Base-by-base conservation (phyloP, 2,329 filamentous ascomycete genomes). In the Emmonsiellopsis sp. region DNA sequence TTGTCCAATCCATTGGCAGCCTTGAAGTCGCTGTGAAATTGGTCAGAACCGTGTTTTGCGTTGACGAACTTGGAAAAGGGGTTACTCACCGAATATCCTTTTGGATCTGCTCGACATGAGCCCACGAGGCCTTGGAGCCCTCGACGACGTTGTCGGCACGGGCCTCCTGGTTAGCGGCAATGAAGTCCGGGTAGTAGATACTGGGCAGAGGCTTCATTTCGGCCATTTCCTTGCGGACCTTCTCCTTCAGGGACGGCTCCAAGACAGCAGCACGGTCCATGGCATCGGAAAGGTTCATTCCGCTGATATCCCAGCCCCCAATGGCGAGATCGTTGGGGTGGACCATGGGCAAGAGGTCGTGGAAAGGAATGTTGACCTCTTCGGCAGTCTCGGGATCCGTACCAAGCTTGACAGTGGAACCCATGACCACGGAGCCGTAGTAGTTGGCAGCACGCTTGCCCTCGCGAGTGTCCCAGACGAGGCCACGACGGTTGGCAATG, bases 121-220 rank as follows among this genome's bases (percentile, higher is more conserved):
- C 89, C 73, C 77, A 84, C 70, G 78, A 89, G 59, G 91, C 91
- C 77, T 93, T 94, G 72, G 78, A 81, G 51, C 93, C 93, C 58
- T 86, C 76, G 48, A 97, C 72, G 58, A 95, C 66, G 65, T 98
- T 97, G 75, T 98, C 90, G 60, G 92, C 93, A 65, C 93, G 87
- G 67, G 91, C 90, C 72, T 93, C 91, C 76, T 98, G 93, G 77
- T 98, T 98, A 69, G 93, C 88, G 61, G 93, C 93, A 67, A 98
- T 98, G 78, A 98, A 98, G 74, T 97, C 93, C 1, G 93, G 93
- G 72, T 98, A 98, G 82, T 98, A 98, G 74, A 97, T 87, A 72
- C 87, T 92, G 27, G 90, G 92, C 58, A 97, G 82, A 33, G 93
- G 93, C 63, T 85, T 84, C 84, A 97, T 87, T 63, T 78, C 77